Percentiles rank a stretch among this genome's conserved stretches.
Conservation (phyloP, 2,329 filamentous ascomycete genomes). For the Graphilbum ipis-grandicollis region DNA sequence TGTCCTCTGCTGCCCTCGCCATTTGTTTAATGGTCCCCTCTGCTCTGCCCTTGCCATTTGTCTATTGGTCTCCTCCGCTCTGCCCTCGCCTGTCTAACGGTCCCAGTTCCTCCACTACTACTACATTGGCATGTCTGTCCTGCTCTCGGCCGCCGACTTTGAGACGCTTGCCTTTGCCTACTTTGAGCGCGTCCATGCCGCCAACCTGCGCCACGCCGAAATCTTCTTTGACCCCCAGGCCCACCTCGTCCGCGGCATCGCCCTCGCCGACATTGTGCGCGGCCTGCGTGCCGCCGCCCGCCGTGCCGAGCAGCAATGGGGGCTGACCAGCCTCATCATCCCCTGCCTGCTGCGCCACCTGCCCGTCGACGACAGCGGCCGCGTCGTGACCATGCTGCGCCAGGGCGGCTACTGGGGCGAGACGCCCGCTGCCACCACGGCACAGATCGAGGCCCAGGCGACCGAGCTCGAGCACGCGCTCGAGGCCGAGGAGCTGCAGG, state of each 20-base stretch:
- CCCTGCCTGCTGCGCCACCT: conserved; percentile 59
- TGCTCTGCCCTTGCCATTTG: neutral
- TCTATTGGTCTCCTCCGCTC: neutral
- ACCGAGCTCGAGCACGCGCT: neutral
- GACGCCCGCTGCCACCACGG: neutral
- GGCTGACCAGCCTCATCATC: conserved; percentile 47
- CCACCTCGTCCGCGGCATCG: conserved; percentile 45
- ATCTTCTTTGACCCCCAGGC: conserved; percentile 72
- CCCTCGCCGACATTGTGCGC: conserved; percentile 43
- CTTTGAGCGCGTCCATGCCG: conserved; percentile 43
- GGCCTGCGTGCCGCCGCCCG: conserved; percentile 45
- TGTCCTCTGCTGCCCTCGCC: neutral
- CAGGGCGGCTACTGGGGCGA: conserved; percentile 24
- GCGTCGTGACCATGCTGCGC: conserved; percentile 24
- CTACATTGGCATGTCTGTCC: conserved; percentile 57
- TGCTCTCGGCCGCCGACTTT: conserved; percentile 50
- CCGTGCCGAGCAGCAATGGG: conserved; percentile 39
- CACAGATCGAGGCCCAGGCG: neutral
- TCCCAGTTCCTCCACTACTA: conserved; percentile 60
- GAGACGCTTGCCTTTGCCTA: conserved; percentile 57
- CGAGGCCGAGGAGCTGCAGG: neutral
- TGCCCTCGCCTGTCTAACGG: neutral
- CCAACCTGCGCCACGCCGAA: conserved; percentile 56
- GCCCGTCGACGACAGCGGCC: conserved; percentile 36
- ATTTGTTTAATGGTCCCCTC: neutral